Evolutionary conservation across 179 eudicot species (phyloP).

Genomic region (Vitellaria paradoxa): DNA sequence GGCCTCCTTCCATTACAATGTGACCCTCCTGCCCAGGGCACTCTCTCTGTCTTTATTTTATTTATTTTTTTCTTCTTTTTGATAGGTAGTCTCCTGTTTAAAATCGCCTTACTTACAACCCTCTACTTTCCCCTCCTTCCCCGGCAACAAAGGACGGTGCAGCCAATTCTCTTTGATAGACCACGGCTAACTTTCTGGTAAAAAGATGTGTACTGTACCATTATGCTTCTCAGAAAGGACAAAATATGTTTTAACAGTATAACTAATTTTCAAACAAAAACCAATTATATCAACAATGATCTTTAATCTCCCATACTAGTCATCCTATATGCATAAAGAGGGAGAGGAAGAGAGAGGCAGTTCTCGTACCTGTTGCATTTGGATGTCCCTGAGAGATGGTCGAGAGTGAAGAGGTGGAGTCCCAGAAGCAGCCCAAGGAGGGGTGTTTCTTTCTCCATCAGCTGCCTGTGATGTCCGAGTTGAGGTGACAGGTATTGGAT

Average conservation of each 20-base stretch:
- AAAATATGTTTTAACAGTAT: too few relatives aligned
- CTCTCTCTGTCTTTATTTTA: background rate
- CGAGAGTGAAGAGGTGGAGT: conserved; percentile 89
- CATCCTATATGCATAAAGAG: background rate
- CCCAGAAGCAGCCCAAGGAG: conserved; percentile 95
- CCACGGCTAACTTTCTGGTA: too few relatives aligned
- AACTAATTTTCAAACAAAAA: too few relatives aligned
- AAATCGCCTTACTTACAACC: background rate
- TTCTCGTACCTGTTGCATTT: conserved; percentile 80
- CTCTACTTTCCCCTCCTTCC: too few relatives aligned
- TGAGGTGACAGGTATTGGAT: conserved; percentile 65
- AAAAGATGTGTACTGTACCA: too few relatives aligned
- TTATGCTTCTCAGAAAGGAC: too few relatives aligned
- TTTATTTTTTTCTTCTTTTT: background rate
- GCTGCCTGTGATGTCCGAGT: conserved; percentile 33
- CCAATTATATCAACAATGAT: too few relatives aligned
- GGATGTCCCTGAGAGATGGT: conserved; percentile 91
- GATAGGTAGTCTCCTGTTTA: too few relatives aligned
- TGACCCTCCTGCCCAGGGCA: background rate
- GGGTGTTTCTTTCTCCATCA: conserved; percentile 73
- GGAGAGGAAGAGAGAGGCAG: background rate
- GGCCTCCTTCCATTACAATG: background rate
- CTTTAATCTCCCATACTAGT: too few relatives aligned
- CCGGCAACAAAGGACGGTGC: background rate
- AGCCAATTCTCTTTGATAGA: background rate